phyloP scores from a whole-genome alignment of 2,329 filamentous ascomycete species.

The Arachnomyces sp. region DNA sequence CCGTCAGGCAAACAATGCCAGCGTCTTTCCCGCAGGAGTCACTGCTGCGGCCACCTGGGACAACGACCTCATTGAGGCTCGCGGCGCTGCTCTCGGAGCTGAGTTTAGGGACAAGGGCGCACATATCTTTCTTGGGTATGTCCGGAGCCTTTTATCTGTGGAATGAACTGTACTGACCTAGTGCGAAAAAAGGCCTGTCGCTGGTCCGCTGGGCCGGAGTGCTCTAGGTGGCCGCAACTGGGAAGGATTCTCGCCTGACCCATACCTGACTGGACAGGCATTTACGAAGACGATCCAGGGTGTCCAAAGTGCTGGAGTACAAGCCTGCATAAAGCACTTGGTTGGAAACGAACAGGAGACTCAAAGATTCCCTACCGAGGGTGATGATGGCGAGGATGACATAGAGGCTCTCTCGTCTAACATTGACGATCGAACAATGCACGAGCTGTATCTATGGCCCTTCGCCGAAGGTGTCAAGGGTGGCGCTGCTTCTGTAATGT shows the following conservation, averaged over 20 bases:
- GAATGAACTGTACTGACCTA: no score
- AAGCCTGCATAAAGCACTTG: conserved; percentile 44
- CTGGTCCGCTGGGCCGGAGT: conserved; percentile 59
- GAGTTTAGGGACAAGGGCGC: conserved; percentile 38
- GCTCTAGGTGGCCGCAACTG: conserved; percentile 60
- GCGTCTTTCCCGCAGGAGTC: not conserved
- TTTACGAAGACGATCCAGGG: conserved; percentile 40
- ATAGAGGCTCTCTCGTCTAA: conserved; percentile 40
- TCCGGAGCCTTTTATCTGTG: no score
- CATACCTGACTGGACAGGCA: conserved; percentile 47
- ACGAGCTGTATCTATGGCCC: conserved; percentile 67
- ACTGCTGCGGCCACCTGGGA: conserved; percentile 23
- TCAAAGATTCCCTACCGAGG: not conserved
- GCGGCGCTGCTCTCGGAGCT: conserved; percentile 25
- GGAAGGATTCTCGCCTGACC: conserved; percentile 61
- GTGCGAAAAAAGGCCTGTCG: conserved; percentile 15
- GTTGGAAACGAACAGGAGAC: conserved; percentile 24
- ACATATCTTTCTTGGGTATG: conserved; percentile 31
- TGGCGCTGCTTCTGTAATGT: conserved; percentile 40
- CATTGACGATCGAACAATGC: conserved; percentile 62
- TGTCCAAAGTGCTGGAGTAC: conserved; percentile 43
- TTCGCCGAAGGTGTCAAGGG: conserved; percentile 62
- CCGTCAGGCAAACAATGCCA: not conserved
- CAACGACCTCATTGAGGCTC: conserved; percentile 23
- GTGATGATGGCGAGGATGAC: no score